Conservation (phyloP, 257 asterid genomes). For the Apocynum venetum region DNA sequence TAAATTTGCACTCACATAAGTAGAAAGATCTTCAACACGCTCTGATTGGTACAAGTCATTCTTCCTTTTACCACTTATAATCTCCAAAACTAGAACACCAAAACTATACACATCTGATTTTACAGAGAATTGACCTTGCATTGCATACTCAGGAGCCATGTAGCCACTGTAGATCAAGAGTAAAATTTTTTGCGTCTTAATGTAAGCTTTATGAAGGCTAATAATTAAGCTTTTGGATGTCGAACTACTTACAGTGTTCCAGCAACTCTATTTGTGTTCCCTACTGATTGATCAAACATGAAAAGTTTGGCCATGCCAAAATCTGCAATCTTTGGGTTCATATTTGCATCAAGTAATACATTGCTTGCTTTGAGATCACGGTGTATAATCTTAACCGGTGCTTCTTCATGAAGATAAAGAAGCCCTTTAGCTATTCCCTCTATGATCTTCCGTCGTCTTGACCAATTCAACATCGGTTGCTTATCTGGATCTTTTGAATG, state of each 20-base stretch:
- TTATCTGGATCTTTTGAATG: constrained; percentile 7
- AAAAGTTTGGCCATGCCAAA: constrained; percentile 30
- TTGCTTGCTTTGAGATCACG: not conserved
- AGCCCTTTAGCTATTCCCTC: constrained; percentile 20
- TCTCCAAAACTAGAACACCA: constrained; percentile 8
- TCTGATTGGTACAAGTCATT: constrained; percentile 1
- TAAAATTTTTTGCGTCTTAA: not conserved
- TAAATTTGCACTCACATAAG: constrained; percentile 7
- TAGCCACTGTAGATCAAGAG: constrained; percentile 7
- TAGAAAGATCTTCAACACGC: constrained; percentile 6
- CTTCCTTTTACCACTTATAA: constrained; percentile 11
- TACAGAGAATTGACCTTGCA: not conserved
- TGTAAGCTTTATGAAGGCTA: too few species aligned
- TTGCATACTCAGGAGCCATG: constrained; percentile 7
- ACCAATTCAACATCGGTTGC: constrained; percentile 8
- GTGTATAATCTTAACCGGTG: not conserved
- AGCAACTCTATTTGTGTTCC: constrained; percentile 13
- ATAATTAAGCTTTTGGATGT: constrained; percentile 10
- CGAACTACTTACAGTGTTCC: constrained; percentile 28
- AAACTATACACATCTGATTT: constrained; percentile 10
- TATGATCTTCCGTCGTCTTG: constrained; percentile 21
- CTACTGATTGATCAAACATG: constrained; percentile 18
- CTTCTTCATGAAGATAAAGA: constrained; percentile 26
- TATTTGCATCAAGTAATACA: constrained; percentile 17
- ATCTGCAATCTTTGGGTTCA: constrained; percentile 20